Percentiles rank a stretch among this genome's conserved stretches.
Conservation (phyloP, 108 stramenopile species). For the Nitzschia sp. region DNA sequence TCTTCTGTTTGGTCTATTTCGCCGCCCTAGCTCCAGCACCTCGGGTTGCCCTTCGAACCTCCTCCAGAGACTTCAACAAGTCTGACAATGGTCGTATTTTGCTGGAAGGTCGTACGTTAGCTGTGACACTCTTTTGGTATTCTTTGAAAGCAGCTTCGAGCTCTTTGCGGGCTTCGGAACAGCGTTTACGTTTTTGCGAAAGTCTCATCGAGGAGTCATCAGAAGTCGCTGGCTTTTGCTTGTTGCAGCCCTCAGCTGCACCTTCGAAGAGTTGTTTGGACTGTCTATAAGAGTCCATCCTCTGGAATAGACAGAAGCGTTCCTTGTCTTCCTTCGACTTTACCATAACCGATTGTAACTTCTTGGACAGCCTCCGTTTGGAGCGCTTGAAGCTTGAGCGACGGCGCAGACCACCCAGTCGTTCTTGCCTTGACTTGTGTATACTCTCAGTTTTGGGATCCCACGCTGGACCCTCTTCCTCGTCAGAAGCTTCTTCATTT, state of each 20-base stretch:
- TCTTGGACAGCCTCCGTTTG: slow-evolving; percentile 2
- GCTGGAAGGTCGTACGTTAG: no score
- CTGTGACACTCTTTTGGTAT: not conserved
- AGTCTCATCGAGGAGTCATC: no score
- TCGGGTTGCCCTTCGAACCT: no score
- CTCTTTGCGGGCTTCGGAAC: no score
- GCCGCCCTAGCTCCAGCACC: no score
- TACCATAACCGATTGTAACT: not conserved
- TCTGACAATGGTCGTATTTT: no score
- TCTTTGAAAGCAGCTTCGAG: not conserved
- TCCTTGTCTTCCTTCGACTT: slow-evolving; percentile 14
- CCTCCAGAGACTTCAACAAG: no score
- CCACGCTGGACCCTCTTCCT: not conserved
- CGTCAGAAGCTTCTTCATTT: slow-evolving; percentile 1
- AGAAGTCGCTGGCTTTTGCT: no score
- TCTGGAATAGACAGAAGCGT: slow-evolving; percentile 5
- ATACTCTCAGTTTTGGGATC: slow-evolving; percentile 12
- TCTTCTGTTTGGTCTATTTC: no score
- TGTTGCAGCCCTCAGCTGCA: no score
- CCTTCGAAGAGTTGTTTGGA: slow-evolving; percentile 7
- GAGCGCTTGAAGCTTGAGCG: slow-evolving; percentile 17
- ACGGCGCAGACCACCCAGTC: slow-evolving; percentile 16
- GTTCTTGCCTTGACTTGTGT: slow-evolving; percentile 14
- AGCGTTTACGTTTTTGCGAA: no score
- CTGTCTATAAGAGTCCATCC: slow-evolving; percentile 16